A percentile compares a stretch with the other conserved stretches of the same genome.
These are phyloP conservation scores for Rhodotorula sphaerocarpa DNA, from an alignment of 768 basidiomycete species.

Conservation along the genomic window DNA sequence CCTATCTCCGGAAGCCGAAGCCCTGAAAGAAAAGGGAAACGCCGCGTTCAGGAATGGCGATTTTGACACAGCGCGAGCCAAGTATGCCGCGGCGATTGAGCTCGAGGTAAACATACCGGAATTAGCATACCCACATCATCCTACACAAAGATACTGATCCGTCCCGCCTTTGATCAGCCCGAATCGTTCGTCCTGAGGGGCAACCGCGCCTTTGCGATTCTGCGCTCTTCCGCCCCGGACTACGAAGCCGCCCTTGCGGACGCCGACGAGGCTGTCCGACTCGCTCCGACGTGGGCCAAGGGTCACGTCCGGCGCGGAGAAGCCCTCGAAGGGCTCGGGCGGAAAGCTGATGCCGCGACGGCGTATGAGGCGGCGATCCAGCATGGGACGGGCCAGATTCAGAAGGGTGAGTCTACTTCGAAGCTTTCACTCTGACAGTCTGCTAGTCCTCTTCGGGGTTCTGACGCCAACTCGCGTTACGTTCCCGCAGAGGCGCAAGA, in stretches of 20 bases:
- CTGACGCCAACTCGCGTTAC: neutral
- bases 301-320: constrained; percentile 26
- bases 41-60: constrained; percentile 19
- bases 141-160: too few species aligned
- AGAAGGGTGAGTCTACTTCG: constrained; percentile 17
- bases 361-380: constrained; percentile 19
- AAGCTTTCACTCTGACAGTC: neutral
- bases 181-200: constrained; percentile 11
- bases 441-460: too few species aligned
- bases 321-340: constrained; percentile 18
- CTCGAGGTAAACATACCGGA: constrained; percentile 14
- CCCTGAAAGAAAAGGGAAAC: constrained; percentile 20
- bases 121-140: too few species aligned
- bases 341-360: constrained; percentile 4
- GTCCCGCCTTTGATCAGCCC: constrained; percentile 1
- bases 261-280: constrained; percentile 9
- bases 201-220: constrained; percentile 24
- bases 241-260: constrained; percentile 15
- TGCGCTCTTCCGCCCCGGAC: constrained; percentile 14
- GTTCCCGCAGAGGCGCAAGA: constrained; percentile 10
- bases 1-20: constrained; percentile 7
- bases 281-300: constrained; percentile 29
- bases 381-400: constrained; percentile 15
- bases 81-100: constrained; percentile 15
- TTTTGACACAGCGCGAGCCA: neutral